A percentile compares a stretch with the other conserved stretches of the same genome.
Evolutionary conservation across 2,329 filamentous ascomycete genomes (phyloP).

Genomic region (Calonectria pseudoreteaudii): DNA sequence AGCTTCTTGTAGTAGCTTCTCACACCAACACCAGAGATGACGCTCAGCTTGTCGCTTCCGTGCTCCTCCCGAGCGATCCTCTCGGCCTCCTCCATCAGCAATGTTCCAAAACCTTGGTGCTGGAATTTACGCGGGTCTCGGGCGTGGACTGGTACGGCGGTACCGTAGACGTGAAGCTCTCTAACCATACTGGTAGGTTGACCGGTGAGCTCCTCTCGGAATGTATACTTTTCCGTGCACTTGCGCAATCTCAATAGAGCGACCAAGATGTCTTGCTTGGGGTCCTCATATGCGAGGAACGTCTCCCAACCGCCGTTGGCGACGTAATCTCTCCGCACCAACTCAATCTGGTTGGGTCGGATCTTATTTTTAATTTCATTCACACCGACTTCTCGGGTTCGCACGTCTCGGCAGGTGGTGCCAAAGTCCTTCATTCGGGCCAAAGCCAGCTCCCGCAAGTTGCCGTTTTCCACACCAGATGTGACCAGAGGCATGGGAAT

Average conservation of each 20-base stretch:
- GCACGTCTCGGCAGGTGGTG: slow-evolving; percentile 94
- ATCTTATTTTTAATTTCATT: slow-evolving; percentile 99
- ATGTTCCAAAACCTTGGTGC: slow-evolving; percentile 95
- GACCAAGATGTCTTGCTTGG: slow-evolving; percentile 97
- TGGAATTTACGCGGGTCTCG: slow-evolving; percentile 97
- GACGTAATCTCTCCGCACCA: slow-evolving; percentile 91
- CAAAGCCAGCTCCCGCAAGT: slow-evolving; percentile 90
- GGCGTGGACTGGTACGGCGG: slow-evolving; percentile 96
- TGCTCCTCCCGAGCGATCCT: slow-evolving; percentile 95
- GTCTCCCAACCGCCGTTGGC: slow-evolving; percentile 99
- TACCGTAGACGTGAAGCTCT: slow-evolving; percentile 96
- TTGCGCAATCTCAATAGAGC: slow-evolving; percentile 89
- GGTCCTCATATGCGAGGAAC: slow-evolving; percentile 97
- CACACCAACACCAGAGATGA: slow-evolving; percentile 98
- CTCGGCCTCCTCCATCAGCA: slow-evolving; percentile 98
- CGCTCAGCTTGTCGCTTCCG: slow-evolving; percentile 91
- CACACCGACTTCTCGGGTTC: slow-evolving; percentile 95
- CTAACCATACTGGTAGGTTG: slow-evolving; percentile 93
- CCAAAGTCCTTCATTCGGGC: slow-evolving; percentile 99
- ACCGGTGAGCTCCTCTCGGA: slow-evolving; percentile 84
- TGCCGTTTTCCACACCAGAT: slow-evolving; percentile 97
- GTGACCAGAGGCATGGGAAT: slow-evolving; percentile 99
- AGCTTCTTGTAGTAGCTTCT: slow-evolving; percentile 94
- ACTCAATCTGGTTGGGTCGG: slow-evolving; percentile 92
- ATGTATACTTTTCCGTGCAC: slow-evolving; percentile 92